Base-by-base conservation (phyloP, 2,329 filamentous ascomycete genomes). In the Venturia asperata region DNA sequence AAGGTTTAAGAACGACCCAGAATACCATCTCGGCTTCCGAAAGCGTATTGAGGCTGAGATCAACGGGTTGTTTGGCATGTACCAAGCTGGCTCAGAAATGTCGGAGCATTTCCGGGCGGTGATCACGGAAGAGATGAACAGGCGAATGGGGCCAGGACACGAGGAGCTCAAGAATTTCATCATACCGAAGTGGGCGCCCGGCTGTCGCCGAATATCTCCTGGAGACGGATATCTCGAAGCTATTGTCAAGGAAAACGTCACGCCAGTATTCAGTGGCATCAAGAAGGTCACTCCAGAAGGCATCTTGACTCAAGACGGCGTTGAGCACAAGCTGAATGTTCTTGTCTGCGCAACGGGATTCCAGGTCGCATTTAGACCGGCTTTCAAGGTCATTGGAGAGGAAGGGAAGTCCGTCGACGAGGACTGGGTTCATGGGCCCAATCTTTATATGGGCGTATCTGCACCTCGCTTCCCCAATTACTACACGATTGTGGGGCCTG, bases 381-480 rank as follows among this genome's bases (percentile, higher is more conserved):
- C 74, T 2, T 83, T 81, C 70, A 77, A 75, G 4, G 72, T 81
- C 15, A 70, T 76, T 11, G 58, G 56, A 9, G 39, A 37, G 15
- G 47, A 45, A 19, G 65, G 65, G 13, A 60, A 61, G 19, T 45
- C 65, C 3, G 21, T 66, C 21, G 21, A 60, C 10, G 65, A 66
- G 21, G 62, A 66, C 30, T 66, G 62, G 63, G 39, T n/a, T 19
- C 5, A 65, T 30, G 61, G 63, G n/a, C 45, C 49, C 11, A 64
- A 65, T 30, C n/a, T 64, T 0, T 91, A 90, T 69, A 76, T 89
- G 7, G 87, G 87, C 0, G 70, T 86, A 0, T 82, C 83, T 0
- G 83, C 85, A 0, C 86, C 87, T 0, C 83, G 82, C 0, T 89
- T 89, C 67, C 87, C 87, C 0, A 91, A 90, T 68, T 75, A 90